Conservation (phyloP, 306 rosid species). For the Arachis stenosperma region DNA sequence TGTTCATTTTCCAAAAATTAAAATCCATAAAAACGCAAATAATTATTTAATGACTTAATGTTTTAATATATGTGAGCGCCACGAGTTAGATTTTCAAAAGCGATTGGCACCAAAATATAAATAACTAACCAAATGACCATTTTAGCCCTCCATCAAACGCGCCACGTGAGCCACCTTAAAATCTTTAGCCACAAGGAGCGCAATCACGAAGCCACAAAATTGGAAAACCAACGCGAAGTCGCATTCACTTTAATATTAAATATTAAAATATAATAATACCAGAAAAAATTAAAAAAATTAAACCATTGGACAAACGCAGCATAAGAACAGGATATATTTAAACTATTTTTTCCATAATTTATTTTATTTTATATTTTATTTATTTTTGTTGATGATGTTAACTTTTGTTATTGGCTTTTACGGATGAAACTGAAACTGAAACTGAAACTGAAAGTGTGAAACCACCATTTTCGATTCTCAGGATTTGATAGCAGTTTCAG, state of each 20-base stretch:
- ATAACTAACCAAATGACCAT: neutral
- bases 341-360: neutral
- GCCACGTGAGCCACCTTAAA: neutral
- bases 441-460: conserved; percentile 30
- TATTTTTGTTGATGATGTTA: conserved; percentile 2
- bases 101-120: conserved; percentile 22
- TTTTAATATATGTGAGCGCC: conserved; percentile 13
- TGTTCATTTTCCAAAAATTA: neutral
- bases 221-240: neutral
- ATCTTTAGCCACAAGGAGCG: conserved; percentile 22
- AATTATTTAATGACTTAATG: neutral
- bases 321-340: neutral
- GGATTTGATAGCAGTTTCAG: conserved; percentile 46
- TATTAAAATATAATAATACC: too few relatives aligned
- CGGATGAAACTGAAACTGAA: conserved; percentile 29
- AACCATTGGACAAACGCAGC: conserved; percentile 32
- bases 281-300: neutral
- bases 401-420: conserved; percentile 7
- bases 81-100: conserved; percentile 8
- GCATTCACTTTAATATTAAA: neutral
- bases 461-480: conserved; percentile 25
- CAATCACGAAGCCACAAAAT: conserved; percentile 1
- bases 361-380: neutral
- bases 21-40: neutral
- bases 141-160: conserved; percentile 15